These are phyloP conservation scores for Trichocladium antarcticum DNA, from an alignment of 495 filamentous ascomycete genomes.

Conservation along the genomic window DNA sequence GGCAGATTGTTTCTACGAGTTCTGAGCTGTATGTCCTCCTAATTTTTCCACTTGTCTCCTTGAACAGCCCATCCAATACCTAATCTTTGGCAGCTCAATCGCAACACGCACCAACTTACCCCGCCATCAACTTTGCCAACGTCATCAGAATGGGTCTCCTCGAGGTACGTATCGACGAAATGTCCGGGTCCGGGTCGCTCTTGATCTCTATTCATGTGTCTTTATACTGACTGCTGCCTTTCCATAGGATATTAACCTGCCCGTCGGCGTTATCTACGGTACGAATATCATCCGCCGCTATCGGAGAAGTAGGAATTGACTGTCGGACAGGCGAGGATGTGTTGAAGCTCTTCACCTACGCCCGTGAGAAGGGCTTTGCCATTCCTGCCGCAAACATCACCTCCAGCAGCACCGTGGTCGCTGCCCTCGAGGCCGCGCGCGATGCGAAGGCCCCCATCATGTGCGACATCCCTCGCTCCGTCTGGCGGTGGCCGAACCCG, in stretches of 20 bases:
- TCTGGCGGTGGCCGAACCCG: too few relatives aligned
- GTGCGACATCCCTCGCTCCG: conserved; percentile 1
- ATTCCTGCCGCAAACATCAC: conserved; percentile 84
- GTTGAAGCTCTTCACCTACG: conserved; percentile 72
- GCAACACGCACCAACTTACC: neutral
- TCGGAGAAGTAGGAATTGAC: neutral
- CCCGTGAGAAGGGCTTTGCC: conserved; percentile 72
- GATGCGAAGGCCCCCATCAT: conserved; percentile 81
- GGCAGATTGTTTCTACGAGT: conserved; percentile 10
- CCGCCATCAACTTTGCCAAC: conserved; percentile 1
- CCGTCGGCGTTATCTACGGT: conserved; percentile 17
- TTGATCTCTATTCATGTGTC: neutral
- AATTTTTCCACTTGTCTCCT: neutral
- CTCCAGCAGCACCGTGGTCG: conserved; percentile 78
- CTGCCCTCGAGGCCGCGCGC: conserved; percentile 83
- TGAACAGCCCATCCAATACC: neutral
- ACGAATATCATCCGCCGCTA: neutral
- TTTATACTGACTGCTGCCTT: neutral
- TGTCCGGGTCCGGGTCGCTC: neutral
- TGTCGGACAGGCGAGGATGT: conserved; percentile 43
- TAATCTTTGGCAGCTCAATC: neutral
- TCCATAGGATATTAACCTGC: conserved; percentile 15
- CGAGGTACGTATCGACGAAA: conserved; percentile 2
- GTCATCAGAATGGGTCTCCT: conserved; percentile 12
- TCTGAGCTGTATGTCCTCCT: neutral